Base-by-base conservation (phyloP, 768 basidiomycete species). In the Pisolithus albus region DNA sequence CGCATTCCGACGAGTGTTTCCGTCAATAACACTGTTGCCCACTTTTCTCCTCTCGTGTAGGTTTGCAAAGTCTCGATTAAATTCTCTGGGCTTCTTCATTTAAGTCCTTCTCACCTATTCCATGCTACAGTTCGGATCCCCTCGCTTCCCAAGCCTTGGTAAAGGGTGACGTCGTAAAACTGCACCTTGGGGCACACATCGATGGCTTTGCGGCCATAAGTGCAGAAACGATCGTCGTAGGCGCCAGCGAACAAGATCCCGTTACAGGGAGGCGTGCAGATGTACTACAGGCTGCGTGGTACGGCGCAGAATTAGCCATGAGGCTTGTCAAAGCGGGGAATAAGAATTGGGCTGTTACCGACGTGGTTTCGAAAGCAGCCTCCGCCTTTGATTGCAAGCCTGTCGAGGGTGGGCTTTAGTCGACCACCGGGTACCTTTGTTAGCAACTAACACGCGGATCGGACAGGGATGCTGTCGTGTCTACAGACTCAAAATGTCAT, bases 121-220 rank as follows among this genome's bases (percentile, higher is more conserved):
- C 37, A 24, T 49, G 26, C 49, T 52, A 11, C 57, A 89, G 87
- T 58, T 90, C 89, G 36, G 89, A 92, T 72, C 70, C 84, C 15
- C 78, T 81, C 56, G 80, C 87, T 24, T 71, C 74, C 7, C 82
- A 84, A 67, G 78, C 69, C 47, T 78, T 94, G 57, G 81, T 80
- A 24, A 87, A 92, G 56, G 83, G 83, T 54, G 96, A 99, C 67
- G 83, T 99, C 52, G 95, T 98, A 59, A 98, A 97, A 73, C 72
- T 99, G 56, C 91, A 94, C 69, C 77, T 98, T 54, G 96, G 96
- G 43, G 93, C 94, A 18, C 96, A 99, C 64, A 92, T 99, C 70
- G 95, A 98, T 67, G 96, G 96, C 51, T 97, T 89, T 70, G 93
- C 94, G 18, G 83, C 92, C 49, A 84, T 96, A 68, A 83, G 82